These are phyloP conservation scores for Penicillium waksmanii DNA, from an alignment of 495 filamentous ascomycete genomes.

Conservation along the genomic window DNA sequence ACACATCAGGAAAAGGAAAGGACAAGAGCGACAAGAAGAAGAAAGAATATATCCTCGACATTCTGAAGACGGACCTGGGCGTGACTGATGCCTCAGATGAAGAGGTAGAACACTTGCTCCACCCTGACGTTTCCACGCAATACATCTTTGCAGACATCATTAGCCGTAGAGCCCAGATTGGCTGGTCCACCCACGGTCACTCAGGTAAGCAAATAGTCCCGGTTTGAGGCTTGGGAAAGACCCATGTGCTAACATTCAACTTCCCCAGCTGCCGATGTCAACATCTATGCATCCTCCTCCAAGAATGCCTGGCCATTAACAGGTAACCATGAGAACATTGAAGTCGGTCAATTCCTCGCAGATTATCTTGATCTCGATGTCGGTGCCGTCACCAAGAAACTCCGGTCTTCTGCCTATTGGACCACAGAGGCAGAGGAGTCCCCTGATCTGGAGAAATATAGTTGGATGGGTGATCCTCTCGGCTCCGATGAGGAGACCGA, in stretches of 20 bases:
- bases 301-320: slow-evolving; percentile 54
- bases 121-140: slow-evolving; percentile 42
- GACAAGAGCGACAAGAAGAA: slow-evolving; percentile 27
- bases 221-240: not conserved
- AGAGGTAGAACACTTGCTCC: slow-evolving; percentile 70
- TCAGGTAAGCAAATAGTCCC: slow-evolving; percentile 48
- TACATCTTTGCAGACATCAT: slow-evolving; percentile 83
- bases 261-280: slow-evolving; percentile 73
- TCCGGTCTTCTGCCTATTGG: slow-evolving; percentile 59
- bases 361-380: slow-evolving; percentile 82
- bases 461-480: slow-evolving; percentile 51
- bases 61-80: slow-evolving; percentile 71
- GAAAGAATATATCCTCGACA: slow-evolving; percentile 58
- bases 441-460: slow-evolving; percentile 20
- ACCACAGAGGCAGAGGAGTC: slow-evolving; percentile 20
- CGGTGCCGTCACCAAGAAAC: slow-evolving; percentile 70
- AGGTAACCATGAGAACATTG: slow-evolving; percentile 95
- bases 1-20: slow-evolving; percentile 45
- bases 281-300: slow-evolving; percentile 74
- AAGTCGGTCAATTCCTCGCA: slow-evolving; percentile 79
- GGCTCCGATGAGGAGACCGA: slow-evolving; percentile 40
- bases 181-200: slow-evolving; percentile 92
- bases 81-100: slow-evolving; percentile 71
- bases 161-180: slow-evolving; percentile 82
- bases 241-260: slow-evolving; percentile 20